Evolutionary conservation across 108 stramenopile species (phyloP).

Genomic region (Heterococcus sp.): DNA sequence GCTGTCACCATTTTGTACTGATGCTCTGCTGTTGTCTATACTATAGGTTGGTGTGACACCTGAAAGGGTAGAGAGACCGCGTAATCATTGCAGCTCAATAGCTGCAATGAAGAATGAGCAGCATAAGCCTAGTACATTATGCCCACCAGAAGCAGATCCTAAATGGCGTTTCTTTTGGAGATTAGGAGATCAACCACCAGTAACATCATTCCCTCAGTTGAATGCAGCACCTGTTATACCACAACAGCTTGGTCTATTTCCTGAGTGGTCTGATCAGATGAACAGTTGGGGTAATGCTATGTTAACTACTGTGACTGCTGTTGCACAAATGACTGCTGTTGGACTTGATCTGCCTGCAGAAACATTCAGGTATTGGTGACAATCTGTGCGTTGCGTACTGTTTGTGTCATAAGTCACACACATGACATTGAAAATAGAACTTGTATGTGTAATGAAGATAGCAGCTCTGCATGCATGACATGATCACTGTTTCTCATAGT

Average conservation of each 20-base stretch:
- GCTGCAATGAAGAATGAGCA: conserved; percentile 24
- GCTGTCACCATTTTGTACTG: not conserved
- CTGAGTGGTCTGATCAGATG: conserved; percentile 52
- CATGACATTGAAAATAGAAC: too few relatives aligned
- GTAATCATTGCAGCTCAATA: conserved; percentile 49
- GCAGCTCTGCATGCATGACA: not conserved
- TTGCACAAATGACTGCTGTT: too few relatives aligned
- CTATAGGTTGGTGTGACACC: conserved; percentile 56
- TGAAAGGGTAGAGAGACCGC: conserved; percentile 42
- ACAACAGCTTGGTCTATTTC: conserved; percentile 26
- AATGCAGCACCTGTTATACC: conserved; percentile 56
- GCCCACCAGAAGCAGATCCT: conserved; percentile 60
- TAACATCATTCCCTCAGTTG: conserved; percentile 45
- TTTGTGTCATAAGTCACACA: too few relatives aligned
- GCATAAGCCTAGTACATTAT: conserved; percentile 45
- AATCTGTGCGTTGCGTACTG: too few relatives aligned
- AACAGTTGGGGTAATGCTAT: conserved; percentile 57
- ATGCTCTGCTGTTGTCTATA: not conserved
- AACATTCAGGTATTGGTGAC: too few relatives aligned
- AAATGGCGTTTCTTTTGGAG: conserved; percentile 69
- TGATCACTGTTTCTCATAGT: not conserved
- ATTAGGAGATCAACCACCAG: conserved; percentile 45
- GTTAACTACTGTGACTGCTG: not conserved
- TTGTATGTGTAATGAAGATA: not conserved
- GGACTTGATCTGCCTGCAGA: too few relatives aligned